These are phyloP conservation scores for Fusarium phyllophilum DNA, from an alignment of 2,329 filamentous ascomycete species.

Conservation along the genomic window DNA sequence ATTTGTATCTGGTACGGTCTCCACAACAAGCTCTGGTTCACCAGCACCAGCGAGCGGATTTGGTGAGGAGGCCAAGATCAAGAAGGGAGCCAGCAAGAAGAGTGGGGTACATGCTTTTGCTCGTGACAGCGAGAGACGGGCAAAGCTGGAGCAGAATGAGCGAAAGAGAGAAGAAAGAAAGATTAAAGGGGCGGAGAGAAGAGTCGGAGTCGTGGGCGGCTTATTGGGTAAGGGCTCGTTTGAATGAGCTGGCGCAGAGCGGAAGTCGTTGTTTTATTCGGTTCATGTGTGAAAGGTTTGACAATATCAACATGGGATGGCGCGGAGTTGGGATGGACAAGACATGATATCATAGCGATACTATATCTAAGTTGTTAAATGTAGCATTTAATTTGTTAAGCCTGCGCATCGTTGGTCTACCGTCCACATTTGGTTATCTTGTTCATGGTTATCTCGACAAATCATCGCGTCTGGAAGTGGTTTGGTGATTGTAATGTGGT, in stretches of 20 bases:
- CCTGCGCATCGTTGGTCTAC: neutral
- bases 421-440: neutral
- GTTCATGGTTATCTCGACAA: neutral
- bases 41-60: slow-evolving; percentile 52
- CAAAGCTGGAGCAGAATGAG: slow-evolving; percentile 66
- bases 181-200: slow-evolving; percentile 65
- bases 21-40: slow-evolving; percentile 47
- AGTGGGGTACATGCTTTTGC: slow-evolving; percentile 71
- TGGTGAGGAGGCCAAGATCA: slow-evolving; percentile 65
- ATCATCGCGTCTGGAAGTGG: neutral
- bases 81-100: slow-evolving; percentile 68
- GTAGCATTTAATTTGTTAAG: neutral
- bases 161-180: slow-evolving; percentile 67
- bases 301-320: neutral
- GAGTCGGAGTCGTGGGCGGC: slow-evolving; percentile 66
- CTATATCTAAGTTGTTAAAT: slow-evolving; percentile 7
- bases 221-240: slow-evolving; percentile 65
- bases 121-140: slow-evolving; percentile 66
- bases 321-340: slow-evolving; percentile 31
- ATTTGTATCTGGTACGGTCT: slow-evolving; percentile 53
- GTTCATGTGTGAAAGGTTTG: neutral
- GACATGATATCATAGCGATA: slow-evolving; percentile 1
- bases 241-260: slow-evolving; percentile 42
- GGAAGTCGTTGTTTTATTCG: slow-evolving; percentile 18
- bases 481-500: neutral